A percentile compares a stretch with the other conserved stretches of the same genome.
These are phyloP conservation scores for Tympanopsis confertula DNA, from an alignment of 2,329 filamentous ascomycete genomes.

Conservation along the genomic window DNA sequence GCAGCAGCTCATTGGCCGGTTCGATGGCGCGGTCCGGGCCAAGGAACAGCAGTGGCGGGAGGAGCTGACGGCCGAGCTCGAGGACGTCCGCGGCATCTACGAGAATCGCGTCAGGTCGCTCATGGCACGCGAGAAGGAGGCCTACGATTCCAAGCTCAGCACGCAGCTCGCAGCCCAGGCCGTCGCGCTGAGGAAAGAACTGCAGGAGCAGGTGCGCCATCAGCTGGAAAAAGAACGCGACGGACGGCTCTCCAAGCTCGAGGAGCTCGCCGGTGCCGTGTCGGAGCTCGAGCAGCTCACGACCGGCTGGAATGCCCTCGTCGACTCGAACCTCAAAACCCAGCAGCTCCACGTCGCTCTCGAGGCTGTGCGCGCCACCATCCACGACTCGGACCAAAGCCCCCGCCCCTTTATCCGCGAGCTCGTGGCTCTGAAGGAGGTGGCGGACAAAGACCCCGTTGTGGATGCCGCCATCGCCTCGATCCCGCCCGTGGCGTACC, in stretches of 20 bases:
- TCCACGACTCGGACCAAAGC: constrained; percentile 58
- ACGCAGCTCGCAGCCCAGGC: constrained; percentile 87
- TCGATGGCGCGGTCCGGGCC: constrained; percentile 69
- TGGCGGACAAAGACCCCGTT: constrained; percentile 71
- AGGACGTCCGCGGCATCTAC: constrained; percentile 66
- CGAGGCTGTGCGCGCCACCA: constrained; percentile 76
- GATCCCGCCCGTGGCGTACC: constrained; percentile 87
- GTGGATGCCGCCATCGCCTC: constrained; percentile 88
- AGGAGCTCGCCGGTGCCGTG: constrained; percentile 67
- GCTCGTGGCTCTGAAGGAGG: constrained; percentile 87
- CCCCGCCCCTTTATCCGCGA: constrained; percentile 83
- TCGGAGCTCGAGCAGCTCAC: constrained; percentile 79
- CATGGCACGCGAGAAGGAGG: constrained; percentile 64
- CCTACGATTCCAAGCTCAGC: constrained; percentile 71
- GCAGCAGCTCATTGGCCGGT: constrained; percentile 71
- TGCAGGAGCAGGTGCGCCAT: constrained; percentile 64
- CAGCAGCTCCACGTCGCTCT: constrained; percentile 94
- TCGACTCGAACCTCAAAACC: constrained; percentile 82
- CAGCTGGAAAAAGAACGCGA: constrained; percentile 82
- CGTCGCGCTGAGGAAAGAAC: constrained; percentile 74
- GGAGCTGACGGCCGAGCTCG: constrained; percentile 79
- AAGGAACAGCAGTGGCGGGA: constrained; percentile 77
- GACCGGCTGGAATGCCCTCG: constrained; percentile 76
- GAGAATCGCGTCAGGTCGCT: constrained; percentile 70
- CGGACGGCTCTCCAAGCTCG: constrained; percentile 74